Percentiles rank a stretch among this genome's conserved stretches.
These are phyloP conservation scores for Deuterostichococcus epilithicus DNA, from an alignment of 139 green algal species.

Conservation along the genomic window DNA sequence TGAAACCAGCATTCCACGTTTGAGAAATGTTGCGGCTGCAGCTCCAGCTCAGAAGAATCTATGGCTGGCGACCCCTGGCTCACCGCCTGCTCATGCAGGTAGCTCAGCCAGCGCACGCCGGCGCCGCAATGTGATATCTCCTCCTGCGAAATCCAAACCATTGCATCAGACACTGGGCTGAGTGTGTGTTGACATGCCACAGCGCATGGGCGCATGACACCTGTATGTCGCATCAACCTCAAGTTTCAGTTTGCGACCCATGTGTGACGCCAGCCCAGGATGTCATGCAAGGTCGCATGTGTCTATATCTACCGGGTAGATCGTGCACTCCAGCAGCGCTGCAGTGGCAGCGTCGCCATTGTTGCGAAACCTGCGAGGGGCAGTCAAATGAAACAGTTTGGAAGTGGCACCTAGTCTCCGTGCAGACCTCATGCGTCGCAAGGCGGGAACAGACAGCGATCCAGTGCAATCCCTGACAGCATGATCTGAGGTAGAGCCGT, in stretches of 20 bases:
- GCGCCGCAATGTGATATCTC: slow-evolving; percentile 88
- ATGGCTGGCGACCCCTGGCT: slow-evolving; percentile 2
- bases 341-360: slow-evolving; percentile 61
- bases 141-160: slow-evolving; percentile 47
- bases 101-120: slow-evolving; percentile 77
- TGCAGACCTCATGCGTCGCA: no score
- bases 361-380: slow-evolving; percentile 58
- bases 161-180: not conserved
- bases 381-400: no score
- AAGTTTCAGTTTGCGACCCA: not conserved
- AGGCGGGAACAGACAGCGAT: no score
- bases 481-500: no score
- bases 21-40: slow-evolving; percentile 36
- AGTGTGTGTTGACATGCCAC: not conserved
- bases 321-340: slow-evolving; percentile 59
- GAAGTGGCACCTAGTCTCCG: no score
- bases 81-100: slow-evolving; percentile 50
- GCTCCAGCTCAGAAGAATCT: slow-evolving; percentile 31
- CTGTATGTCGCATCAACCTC: not conserved
- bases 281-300: no score
- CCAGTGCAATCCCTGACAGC: no score
- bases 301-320: slow-evolving; percentile 61
- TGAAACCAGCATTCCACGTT: slow-evolving; percentile 75
- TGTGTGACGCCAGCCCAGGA: no score
- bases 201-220: no score